phyloP scores from a whole-genome alignment of 768 basidiomycete genomes.

The Amyloporia xantha region DNA sequence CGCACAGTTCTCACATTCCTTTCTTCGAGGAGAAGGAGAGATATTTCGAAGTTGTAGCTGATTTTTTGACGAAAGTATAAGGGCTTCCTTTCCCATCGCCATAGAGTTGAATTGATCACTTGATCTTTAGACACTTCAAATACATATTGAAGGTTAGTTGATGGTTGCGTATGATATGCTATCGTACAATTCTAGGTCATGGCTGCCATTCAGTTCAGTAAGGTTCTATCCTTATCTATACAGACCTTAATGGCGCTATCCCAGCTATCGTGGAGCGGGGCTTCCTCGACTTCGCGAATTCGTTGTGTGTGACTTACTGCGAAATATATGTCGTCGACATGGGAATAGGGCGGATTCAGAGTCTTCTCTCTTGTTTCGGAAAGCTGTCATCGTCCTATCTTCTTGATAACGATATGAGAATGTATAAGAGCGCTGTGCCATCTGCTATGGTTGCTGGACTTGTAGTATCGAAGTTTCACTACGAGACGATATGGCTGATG shows the following conservation, averaged over 20 bases:
- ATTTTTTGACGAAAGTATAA: conserved; percentile 18
- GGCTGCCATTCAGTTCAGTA: neutral
- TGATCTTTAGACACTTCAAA: neutral
- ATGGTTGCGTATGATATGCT: neutral
- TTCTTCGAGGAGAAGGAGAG: conserved; percentile 28
- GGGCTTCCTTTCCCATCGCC: neutral
- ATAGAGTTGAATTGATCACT: neutral
- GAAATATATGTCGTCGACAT: too few relatives aligned
- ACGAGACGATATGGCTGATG: too few relatives aligned
- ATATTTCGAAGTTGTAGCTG: conserved; percentile 21
- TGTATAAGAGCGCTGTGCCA: neutral
- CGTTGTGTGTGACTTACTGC: too few relatives aligned
- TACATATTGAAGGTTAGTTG: neutral
- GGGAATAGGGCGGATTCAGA: neutral
- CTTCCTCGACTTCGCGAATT: too few relatives aligned
- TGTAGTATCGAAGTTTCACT: too few relatives aligned
- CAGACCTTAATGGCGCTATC: too few relatives aligned
- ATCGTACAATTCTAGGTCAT: neutral
- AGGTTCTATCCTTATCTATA: too few relatives aligned
- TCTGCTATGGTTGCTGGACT: neutral
- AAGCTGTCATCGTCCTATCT: neutral
- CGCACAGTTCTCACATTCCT: conserved; percentile 26
- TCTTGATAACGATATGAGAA: neutral
- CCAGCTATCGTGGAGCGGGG: too few relatives aligned
- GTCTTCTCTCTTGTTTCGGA: neutral